Percentiles rank a stretch among this genome's conserved stretches.
Evolutionary conservation across 148 eudicot species (phyloP).

Genomic region (Rhododendron molle): DNA sequence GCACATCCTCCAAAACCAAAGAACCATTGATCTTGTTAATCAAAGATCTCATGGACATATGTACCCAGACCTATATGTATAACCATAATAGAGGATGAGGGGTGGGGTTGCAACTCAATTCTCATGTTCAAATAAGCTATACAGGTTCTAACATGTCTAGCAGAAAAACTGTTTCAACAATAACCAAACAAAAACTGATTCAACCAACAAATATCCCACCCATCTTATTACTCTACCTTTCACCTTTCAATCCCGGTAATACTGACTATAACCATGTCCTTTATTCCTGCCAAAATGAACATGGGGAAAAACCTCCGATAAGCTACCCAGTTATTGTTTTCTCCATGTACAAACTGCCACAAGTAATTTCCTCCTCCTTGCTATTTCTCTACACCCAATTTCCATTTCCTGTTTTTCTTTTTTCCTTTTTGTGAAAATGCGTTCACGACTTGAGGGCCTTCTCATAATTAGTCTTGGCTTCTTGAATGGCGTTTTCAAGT

Average conservation of each 20-base stretch:
- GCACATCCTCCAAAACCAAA: not conserved
- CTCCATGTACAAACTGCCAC: slow-evolving; percentile 10
- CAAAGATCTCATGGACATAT: not conserved
- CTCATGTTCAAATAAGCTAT: slow-evolving; percentile 13
- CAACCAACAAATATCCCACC: not conserved
- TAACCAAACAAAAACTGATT: not conserved
- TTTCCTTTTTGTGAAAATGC: not conserved
- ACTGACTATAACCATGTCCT: not conserved
- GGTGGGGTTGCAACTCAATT: slow-evolving; percentile 4
- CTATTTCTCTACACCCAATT: slow-evolving; percentile 5
- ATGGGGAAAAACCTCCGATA: not conserved
- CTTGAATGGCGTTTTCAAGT: slow-evolving; percentile 47
- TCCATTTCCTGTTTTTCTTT: not conserved
- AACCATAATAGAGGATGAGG: not conserved
- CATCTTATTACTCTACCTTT: not conserved
- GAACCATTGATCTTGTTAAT: not conserved
- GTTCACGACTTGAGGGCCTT: slow-evolving; percentile 32
- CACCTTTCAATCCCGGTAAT: not conserved
- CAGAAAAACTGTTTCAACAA: not conserved
- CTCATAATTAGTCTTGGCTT: slow-evolving; percentile 50
- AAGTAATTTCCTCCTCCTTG: not conserved
- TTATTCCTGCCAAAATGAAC: slow-evolving; percentile 4
- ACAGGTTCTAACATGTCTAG: slow-evolving; percentile 4
- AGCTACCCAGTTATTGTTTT: not conserved
- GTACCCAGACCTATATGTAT: not conserved